A percentile compares a stretch with the other conserved stretches of the same genome.
Evolutionary conservation across 2,329 filamentous ascomycete genomes (phyloP).

Genomic region (Fusarium sulawesiense): DNA sequence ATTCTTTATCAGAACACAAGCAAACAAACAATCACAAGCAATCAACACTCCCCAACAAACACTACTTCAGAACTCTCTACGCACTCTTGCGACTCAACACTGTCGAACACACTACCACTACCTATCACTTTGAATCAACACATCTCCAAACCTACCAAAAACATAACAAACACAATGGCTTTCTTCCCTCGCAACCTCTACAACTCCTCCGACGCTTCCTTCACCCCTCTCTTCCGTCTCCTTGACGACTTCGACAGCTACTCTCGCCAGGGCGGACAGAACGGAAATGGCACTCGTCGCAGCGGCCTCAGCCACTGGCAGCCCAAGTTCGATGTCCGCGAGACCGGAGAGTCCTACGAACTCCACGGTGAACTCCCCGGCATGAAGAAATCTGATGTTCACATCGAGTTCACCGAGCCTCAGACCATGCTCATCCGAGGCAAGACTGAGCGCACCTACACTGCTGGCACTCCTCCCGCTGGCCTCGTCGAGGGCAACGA

Average conservation of each 20-base stretch:
- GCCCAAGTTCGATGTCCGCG: conserved; percentile 82
- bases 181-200: conserved; percentile 68
- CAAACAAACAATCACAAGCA: conserved; percentile 40
- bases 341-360: conserved; percentile 75
- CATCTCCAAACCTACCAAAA: conserved; percentile 38
- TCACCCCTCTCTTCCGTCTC: conserved; percentile 71
- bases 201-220: conserved; percentile 61
- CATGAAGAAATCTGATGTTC: conserved; percentile 77
- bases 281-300: conserved; percentile 38
- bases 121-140: conserved; percentile 43
- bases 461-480: conserved; percentile 63
- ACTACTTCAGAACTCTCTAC: conserved; percentile 28
- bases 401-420: conserved; percentile 82
- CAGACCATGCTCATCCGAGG: conserved; percentile 79
- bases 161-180: conserved; percentile 62
- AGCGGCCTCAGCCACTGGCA: conserved; percentile 67
- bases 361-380: conserved; percentile 85
- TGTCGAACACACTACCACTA: conserved; percentile 36
- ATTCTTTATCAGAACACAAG: conserved; percentile 46
- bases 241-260: conserved; percentile 73
- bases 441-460: conserved; percentile 72
- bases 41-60: conserved; percentile 6
- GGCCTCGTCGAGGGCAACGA: conserved; percentile 59
- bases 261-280: conserved; percentile 52
- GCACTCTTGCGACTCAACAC: conserved; percentile 41